Conservation (phyloP, 495 filamentous ascomycete genomes). For the Aspergillus diversus region DNA sequence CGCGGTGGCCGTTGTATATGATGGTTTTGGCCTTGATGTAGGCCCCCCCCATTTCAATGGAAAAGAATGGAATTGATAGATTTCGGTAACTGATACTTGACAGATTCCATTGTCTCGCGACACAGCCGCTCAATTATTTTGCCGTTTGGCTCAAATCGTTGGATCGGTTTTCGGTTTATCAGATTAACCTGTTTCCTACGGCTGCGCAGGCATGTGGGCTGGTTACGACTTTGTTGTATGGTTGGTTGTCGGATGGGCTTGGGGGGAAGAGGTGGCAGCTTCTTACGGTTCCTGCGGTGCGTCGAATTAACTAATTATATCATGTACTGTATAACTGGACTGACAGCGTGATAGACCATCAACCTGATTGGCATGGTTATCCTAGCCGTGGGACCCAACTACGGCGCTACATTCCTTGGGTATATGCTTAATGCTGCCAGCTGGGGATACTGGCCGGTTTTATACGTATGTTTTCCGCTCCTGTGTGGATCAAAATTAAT, state of each 20-base stretch:
- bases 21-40: slow-evolving; percentile 7
- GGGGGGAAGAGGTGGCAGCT: slow-evolving; percentile 9
- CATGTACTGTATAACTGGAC: no score
- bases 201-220: slow-evolving; percentile 7
- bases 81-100: neutral
- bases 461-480: neutral
- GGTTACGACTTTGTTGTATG: slow-evolving; percentile 7
- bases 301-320: no score
- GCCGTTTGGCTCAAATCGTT: slow-evolving; percentile 11
- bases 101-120: slow-evolving; percentile 10
- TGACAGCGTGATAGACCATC: neutral
- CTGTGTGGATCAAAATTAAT: neutral
- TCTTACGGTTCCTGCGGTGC: slow-evolving; percentile 1
- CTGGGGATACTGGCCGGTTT: slow-evolving; percentile 6
- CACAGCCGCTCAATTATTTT: slow-evolving; percentile 7
- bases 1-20: slow-evolving; percentile 1
- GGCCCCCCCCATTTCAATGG: neutral
- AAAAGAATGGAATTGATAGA: neutral
- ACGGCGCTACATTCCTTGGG: slow-evolving; percentile 2
- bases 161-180: slow-evolving; percentile 7
- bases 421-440: slow-evolving; percentile 9
- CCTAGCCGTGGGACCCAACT: slow-evolving; percentile 6
- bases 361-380: slow-evolving; percentile 10
- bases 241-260: slow-evolving; percentile 5
- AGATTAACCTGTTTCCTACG: slow-evolving; percentile 11